These are phyloP conservation scores for Coccomyxa sp. DNA, from an alignment of 139 green algal species.

Conservation along the genomic window DNA sequence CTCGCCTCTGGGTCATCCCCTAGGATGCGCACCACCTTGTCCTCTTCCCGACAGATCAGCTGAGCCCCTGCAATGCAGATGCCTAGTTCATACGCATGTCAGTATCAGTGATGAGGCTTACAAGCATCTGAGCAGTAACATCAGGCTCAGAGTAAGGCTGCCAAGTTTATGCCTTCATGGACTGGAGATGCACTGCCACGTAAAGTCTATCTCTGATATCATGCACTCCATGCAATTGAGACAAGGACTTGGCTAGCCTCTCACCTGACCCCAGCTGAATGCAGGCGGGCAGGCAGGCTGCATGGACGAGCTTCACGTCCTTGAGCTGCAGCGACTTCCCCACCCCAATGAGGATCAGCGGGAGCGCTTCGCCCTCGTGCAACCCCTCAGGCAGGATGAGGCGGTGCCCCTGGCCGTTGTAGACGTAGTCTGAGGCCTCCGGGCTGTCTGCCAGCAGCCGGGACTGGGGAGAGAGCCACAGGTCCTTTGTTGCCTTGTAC, in stretches of 20 bases:
- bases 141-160: too few relatives aligned
- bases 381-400: constrained; percentile 21
- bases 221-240: too few relatives aligned
- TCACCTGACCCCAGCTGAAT: constrained; percentile 63
- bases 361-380: constrained; percentile 38
- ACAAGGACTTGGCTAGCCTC: too few relatives aligned
- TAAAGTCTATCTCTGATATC: too few relatives aligned
- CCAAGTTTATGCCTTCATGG: too few relatives aligned
- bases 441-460: constrained; percentile 81
- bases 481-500: constrained; percentile 40
- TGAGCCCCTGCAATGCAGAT: constrained; percentile 20
- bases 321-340: constrained; percentile 65
- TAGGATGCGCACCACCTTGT: constrained; percentile 26
- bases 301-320: constrained; percentile 77
- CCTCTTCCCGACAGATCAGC: constrained; percentile 25
- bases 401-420: constrained; percentile 58
- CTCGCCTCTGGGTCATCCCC: constrained; percentile 2
- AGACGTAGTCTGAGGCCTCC: constrained; percentile 44
- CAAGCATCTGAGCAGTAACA: too few relatives aligned
- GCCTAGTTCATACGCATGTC: too few relatives aligned
- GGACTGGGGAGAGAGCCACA: constrained; percentile 79
- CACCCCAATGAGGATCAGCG: constrained; percentile 80
- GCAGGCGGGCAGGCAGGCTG: constrained; percentile 52
- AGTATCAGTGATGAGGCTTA: too few relatives aligned
- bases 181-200: too few relatives aligned